Evolutionary conservation across 106 monocot species (phyloP).

Genomic region (Platanthera guangdongensis): DNA sequence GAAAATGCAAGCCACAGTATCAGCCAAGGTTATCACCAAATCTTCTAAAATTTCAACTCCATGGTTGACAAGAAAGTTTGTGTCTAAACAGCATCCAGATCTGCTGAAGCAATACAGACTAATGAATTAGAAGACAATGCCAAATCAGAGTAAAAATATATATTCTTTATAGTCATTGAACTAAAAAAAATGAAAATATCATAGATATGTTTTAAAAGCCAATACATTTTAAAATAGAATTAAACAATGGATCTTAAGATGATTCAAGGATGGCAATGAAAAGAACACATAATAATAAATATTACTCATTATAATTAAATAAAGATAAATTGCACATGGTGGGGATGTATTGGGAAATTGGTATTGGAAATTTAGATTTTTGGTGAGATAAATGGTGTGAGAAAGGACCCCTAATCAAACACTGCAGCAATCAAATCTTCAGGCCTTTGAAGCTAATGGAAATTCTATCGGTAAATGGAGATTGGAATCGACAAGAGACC

Average conservation of each 20-base stretch:
- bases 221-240: background rate
- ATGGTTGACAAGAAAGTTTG: conserved; percentile 36
- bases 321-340: background rate
- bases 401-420: too few relatives aligned
- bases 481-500: too few relatives aligned
- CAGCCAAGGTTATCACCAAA: conserved; percentile 69
- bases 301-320: too few relatives aligned
- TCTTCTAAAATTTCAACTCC: conserved; percentile 72
- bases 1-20: conserved; percentile 59
- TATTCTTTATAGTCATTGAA: background rate
- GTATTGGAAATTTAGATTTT: too few relatives aligned
- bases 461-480: too few relatives aligned
- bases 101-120: conserved; percentile 17
- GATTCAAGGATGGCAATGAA: background rate
- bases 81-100: conserved; percentile 31
- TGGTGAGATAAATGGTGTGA: too few relatives aligned
- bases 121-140: conserved; percentile 1
- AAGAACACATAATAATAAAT: background rate
- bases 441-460: too few relatives aligned
- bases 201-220: background rate
- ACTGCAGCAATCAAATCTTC: too few relatives aligned
- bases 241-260: background rate
- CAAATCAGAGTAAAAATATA: background rate
- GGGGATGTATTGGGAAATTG: background rate
- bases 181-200: background rate